Evolutionary conservation across 305 asterid genomes (phyloP), one percentile per base, ranked within the genome.

Genomic region (Caryopteris hybrid): DNA sequence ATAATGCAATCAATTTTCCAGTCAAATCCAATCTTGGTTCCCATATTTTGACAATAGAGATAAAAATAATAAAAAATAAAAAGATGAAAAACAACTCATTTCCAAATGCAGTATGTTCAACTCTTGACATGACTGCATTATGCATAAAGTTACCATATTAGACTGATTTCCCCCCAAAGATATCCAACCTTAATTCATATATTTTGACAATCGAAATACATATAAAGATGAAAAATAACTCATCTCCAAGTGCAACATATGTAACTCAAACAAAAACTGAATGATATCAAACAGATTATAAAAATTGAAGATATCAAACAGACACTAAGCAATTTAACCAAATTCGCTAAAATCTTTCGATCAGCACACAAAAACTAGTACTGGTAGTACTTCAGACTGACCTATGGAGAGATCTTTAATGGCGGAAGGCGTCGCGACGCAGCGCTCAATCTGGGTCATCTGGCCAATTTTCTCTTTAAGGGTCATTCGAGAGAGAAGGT

Each of bases 391-490:
- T 34, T 34, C 2, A 48, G 12, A 23, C 39, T 62, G 52, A 85
- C 97, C 96, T 77, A 92, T 86, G 61, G 66, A 81, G 68, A 83
- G 90, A 85, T 88, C 87, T 78, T 63, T 82, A 23, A 88, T 75
- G 69, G 52, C 84, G 55, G 88, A 77, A 75, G 88, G 87, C 68
- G 91, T 77, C 66, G 90, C 96, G 68, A 90, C 95, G 43, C 79
- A 59, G 66, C 97, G 92, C 78, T 92, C 98, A 70, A 92, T 90
- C 85, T 90, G 98, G 20, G 97, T 83, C 87, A 92, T 92, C 69
- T 92, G 97, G 16, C 96, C 96, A 45, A 92, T 81, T 72, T 92
- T 92, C 74, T 92, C 98, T 22, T 55, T 64, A 10, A 90, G 80
- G 14, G 96, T 92, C 98, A 92, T 92, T 50, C 82, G 88, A 34